Evolutionary conservation across 805 yeast species (phyloP).

Genomic region (Myxozyma nipponensis): DNA sequence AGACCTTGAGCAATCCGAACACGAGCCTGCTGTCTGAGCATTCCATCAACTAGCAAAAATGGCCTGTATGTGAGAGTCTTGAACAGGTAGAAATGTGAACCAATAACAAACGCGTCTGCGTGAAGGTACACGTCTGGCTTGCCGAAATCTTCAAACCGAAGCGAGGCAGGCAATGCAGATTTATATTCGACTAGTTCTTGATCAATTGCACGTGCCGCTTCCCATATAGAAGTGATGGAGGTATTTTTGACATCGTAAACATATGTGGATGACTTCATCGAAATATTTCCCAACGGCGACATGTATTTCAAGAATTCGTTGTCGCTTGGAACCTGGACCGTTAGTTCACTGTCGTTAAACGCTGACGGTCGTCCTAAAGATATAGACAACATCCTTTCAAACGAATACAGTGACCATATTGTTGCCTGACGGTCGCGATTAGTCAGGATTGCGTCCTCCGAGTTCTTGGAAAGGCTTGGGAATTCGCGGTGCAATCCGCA

Average conservation of each 20-base stretch:
- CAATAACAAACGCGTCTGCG: conserved; percentile 25
- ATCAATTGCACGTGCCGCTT: conserved; percentile 16
- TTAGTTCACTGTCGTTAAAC: conserved; percentile 18
- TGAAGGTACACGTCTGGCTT: conserved; percentile 20
- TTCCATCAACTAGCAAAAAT: conserved; percentile 18
- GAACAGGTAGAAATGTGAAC: conserved; percentile 21
- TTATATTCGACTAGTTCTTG: conserved; percentile 10
- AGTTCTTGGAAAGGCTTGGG: conserved; percentile 16
- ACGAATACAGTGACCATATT: conserved; percentile 21
- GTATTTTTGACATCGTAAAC: conserved; percentile 17
- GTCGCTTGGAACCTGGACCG: conserved; percentile 15
- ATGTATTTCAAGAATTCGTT: conserved; percentile 22
- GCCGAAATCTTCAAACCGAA: conserved; percentile 24
- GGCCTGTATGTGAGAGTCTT: conserved; percentile 27
- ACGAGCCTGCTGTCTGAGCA: conserved; percentile 14
- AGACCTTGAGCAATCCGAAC: conserved; percentile 6
- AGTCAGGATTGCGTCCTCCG: conserved; percentile 10
- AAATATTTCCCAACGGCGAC: conserved; percentile 20
- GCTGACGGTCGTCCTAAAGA: conserved; percentile 25
- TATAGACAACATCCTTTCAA: conserved; percentile 15
- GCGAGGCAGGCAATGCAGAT: conserved; percentile 12
- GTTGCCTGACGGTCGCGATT: conserved; percentile 16
- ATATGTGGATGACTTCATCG: conserved; percentile 16
- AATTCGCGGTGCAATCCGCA: conserved; percentile 26
- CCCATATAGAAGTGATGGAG: conserved; percentile 22